A percentile compares a stretch with the other conserved stretches of the same genome.
phyloP scores from a whole-genome alignment of 345 rosid species.

The thale cress (Arabidopsis thaliana) region DNA sequence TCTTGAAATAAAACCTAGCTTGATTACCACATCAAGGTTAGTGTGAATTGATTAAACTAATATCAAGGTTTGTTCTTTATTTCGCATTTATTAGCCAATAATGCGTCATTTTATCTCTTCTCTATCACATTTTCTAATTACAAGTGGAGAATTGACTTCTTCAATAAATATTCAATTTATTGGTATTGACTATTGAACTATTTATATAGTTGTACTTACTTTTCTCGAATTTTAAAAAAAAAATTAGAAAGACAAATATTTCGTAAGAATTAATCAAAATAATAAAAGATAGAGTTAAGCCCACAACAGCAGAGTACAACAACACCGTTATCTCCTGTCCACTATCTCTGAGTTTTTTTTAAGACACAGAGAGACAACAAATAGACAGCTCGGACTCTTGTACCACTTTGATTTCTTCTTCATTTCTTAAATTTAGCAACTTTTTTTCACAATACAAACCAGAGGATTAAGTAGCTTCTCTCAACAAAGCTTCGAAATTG shows the following conservation, averaged over 20 bases:
- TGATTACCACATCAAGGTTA: background rate
- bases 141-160: constrained; percentile 30
- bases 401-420: constrained; percentile 29
- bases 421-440: constrained; percentile 21
- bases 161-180: background rate
- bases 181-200: constrained; percentile 24
- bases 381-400: constrained; percentile 34
- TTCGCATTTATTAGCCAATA: background rate
- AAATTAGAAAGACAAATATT: constrained; percentile 17
- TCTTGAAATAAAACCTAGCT: background rate
- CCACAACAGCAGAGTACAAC: constrained; percentile 18
- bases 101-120: background rate
- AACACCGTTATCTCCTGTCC: constrained; percentile 37
- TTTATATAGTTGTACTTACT: constrained; percentile 26
- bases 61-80: background rate
- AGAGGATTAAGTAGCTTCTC: background rate
- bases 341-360: constrained; percentile 21
- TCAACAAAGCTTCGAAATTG: background rate
- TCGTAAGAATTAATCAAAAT: background rate
- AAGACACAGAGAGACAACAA: constrained; percentile 21
- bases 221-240: constrained; percentile 2
- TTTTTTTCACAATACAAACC: constrained; percentile 10
- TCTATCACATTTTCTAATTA: background rate
- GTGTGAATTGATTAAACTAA: background rate
- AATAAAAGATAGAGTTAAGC: background rate